A percentile compares a stretch with the other conserved stretches of the same genome.
Evolutionary conservation across 2,329 filamentous ascomycete genomes (phyloP).

Genomic region (Aspergillus sp.): DNA sequence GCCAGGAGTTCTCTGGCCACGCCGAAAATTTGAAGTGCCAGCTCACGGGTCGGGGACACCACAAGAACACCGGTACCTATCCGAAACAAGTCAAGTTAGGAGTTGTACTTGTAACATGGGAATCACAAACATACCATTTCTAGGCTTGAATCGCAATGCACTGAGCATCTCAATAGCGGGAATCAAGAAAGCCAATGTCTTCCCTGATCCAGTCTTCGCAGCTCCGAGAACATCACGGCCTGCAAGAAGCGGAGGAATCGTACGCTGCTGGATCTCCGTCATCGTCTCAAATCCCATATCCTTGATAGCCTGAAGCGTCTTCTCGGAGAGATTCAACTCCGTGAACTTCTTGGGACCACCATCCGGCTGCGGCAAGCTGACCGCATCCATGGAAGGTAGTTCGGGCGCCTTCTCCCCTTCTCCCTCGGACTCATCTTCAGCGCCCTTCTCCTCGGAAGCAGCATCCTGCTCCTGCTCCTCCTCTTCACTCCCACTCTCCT

Average conservation of each 20-base stretch:
- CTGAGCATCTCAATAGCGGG: slow-evolving; percentile 92
- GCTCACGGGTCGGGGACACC: slow-evolving; percentile 87
- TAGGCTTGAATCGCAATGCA: slow-evolving; percentile 87
- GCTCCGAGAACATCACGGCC: slow-evolving; percentile 92
- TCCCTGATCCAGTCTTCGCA: slow-evolving; percentile 93
- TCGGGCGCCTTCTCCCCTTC: slow-evolving; percentile 40
- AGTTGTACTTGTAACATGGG: background rate
- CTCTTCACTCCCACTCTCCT: slow-evolving; percentile 30
- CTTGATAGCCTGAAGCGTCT: slow-evolving; percentile 81
- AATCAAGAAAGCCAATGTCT: slow-evolving; percentile 92
- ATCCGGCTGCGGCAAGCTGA: slow-evolving; percentile 58
- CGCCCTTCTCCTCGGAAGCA: slow-evolving; percentile 31
- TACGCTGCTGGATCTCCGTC: slow-evolving; percentile 89
- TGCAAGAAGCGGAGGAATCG: slow-evolving; percentile 83
- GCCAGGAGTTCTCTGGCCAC: slow-evolving; percentile 92
- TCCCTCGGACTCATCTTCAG: slow-evolving; percentile 27
- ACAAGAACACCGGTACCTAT: slow-evolving; percentile 82
- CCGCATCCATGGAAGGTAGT: slow-evolving; percentile 52
- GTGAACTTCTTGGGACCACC: slow-evolving; percentile 69
- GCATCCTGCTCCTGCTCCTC: slow-evolving; percentile 29
- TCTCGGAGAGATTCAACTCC: slow-evolving; percentile 81
- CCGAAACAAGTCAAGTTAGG: slow-evolving; percentile 4
- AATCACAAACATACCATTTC: slow-evolving; percentile 62
- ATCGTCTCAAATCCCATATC: slow-evolving; percentile 94
- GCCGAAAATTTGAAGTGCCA: slow-evolving; percentile 94